These are phyloP conservation scores for Clathrus columnatus DNA, from an alignment of 768 basidiomycete genomes.

Conservation along the genomic window DNA sequence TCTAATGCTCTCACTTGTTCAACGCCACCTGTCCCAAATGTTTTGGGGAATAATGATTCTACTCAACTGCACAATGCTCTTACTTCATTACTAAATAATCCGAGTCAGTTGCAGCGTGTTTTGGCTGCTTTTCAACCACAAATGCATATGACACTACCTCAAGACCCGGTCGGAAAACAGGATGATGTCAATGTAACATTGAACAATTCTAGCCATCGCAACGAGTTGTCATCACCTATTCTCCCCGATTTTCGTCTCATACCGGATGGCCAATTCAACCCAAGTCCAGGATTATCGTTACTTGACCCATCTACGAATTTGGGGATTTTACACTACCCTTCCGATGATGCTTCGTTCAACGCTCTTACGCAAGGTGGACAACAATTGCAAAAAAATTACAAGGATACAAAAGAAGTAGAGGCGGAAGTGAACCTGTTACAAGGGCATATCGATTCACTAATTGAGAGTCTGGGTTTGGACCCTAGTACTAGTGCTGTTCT, in stretches of 20 bases:
- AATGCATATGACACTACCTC: constrained; percentile 3
- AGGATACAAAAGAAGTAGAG: constrained; percentile 53
- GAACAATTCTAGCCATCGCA: neutral
- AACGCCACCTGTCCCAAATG: neutral
- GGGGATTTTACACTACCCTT: constrained; percentile 1
- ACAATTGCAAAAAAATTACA: constrained; percentile 48
- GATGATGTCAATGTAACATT: neutral
- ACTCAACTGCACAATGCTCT: constrained; percentile 15
- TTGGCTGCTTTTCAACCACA: constrained; percentile 17
- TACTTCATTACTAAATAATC: constrained; percentile 20
- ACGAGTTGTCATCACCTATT: neutral
- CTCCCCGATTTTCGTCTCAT: neutral
- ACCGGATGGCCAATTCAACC: constrained; percentile 3
- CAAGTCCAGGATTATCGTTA: constrained; percentile 9
- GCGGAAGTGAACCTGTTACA: constrained; percentile 66
- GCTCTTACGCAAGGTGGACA: constrained; percentile 30
- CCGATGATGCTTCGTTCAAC: constrained; percentile 23
- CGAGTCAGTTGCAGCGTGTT: constrained; percentile 20
- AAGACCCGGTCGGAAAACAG: constrained; percentile 1
- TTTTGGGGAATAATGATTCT: constrained; percentile 1
- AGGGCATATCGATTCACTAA: constrained; percentile 58
- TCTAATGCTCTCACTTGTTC: constrained; percentile 27
- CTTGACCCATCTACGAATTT: constrained; percentile 1
- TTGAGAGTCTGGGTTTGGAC: constrained; percentile 63
- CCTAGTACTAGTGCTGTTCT: constrained; percentile 21